Evolutionary conservation across 2,329 filamentous ascomycete genomes (phyloP).

Genomic region (Cadophora sp.): DNA sequence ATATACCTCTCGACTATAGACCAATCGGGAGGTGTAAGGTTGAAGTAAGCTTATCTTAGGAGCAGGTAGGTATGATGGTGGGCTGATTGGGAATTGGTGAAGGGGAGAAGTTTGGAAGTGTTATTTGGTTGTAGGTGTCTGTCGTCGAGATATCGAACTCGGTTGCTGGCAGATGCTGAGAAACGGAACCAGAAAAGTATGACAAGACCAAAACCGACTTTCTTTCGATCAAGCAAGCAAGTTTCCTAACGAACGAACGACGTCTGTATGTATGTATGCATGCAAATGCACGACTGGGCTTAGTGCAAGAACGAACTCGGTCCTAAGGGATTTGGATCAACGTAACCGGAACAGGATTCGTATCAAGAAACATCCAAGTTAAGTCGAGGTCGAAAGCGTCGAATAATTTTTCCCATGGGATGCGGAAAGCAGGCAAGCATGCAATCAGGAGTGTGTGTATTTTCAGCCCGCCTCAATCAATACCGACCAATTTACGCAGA

Average conservation of each 20-base stretch:
- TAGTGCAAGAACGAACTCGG: constrained; percentile 2
- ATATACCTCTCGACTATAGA: background rate
- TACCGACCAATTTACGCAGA: background rate
- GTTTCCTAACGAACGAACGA: background rate
- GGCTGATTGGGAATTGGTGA: background rate
- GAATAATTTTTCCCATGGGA: background rate
- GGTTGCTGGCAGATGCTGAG: background rate
- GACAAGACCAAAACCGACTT: background rate
- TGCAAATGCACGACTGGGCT: background rate
- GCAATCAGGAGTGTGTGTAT: constrained; percentile 2
- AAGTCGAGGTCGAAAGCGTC: background rate
- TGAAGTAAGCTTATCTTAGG: background rate
- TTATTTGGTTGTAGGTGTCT: background rate
- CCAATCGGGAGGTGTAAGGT: background rate
- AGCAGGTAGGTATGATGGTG: background rate
- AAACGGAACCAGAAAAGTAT: background rate
- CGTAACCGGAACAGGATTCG: background rate
- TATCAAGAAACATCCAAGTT: background rate
- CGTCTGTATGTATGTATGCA: background rate
- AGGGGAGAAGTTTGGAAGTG: background rate
- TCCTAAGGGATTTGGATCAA: background rate
- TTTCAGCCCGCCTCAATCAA: constrained; percentile 17
- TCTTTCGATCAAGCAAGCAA: constrained; percentile 9
- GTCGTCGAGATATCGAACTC: background rate
- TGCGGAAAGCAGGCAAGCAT: background rate